phyloP scores from a whole-genome alignment of 2,329 filamentous ascomycete genomes.

The Colletotrichum sp. region DNA sequence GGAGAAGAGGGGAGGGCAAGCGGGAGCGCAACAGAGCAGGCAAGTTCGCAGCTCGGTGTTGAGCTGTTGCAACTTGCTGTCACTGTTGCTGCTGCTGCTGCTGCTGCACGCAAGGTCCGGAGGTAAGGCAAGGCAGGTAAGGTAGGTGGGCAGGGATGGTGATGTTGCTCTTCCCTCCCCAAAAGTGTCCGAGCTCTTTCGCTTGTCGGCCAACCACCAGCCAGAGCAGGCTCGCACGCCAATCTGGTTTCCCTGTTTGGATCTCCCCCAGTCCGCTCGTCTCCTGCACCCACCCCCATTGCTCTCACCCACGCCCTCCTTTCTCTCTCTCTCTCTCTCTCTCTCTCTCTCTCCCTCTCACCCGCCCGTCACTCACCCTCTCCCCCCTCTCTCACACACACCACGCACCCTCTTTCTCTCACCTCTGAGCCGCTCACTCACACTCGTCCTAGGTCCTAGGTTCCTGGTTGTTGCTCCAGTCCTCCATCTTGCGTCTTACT shows the following conservation, averaged over 20 bases:
- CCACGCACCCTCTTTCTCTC: not conserved
- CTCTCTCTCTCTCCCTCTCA: not conserved
- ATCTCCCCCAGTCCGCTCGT: constrained; percentile 10
- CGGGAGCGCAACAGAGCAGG: not conserved
- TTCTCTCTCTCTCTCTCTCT: not conserved
- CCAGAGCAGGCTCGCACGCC: not conserved
- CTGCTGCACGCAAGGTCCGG: not conserved
- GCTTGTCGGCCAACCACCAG: constrained; percentile 16
- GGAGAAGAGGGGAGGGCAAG: not conserved
- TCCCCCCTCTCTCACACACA: not conserved
- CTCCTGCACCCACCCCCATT: constrained; percentile 4
- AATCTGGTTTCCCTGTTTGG: constrained; percentile 17
- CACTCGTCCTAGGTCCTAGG: not conserved
- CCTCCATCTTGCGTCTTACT: not conserved
- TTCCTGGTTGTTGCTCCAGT: not conserved
- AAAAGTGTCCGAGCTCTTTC: constrained; percentile 17
- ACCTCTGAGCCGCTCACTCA: not conserved
- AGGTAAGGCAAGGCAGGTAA: not conserved
- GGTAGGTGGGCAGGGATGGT: constrained; percentile 20
- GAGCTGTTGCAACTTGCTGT: not conserved
- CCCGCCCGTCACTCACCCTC: not conserved
- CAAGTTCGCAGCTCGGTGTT: not conserved
- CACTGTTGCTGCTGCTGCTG: not conserved
- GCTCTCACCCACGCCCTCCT: not conserved
- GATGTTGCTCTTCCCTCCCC: constrained; percentile 8